A percentile compares a stretch with the other conserved stretches of the same genome.
Conservation (phyloP, 345 rosid species). For the Lepidium sativum region DNA sequence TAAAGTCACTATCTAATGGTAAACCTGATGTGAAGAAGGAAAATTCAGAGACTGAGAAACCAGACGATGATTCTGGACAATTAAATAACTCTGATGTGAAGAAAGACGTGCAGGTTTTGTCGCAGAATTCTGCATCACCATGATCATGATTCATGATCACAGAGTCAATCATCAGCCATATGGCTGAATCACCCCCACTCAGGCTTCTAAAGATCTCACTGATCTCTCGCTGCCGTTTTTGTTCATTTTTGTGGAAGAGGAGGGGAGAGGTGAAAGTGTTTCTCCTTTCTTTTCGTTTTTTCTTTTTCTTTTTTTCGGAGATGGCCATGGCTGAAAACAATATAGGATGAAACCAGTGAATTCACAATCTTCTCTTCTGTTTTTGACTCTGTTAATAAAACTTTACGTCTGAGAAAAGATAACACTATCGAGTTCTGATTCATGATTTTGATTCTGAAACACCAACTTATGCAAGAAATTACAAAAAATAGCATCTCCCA, state of each 20-base stretch:
- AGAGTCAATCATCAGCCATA: neutral
- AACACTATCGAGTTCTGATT: neutral
- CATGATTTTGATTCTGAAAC: too few species aligned
- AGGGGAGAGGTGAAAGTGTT: conserved; percentile 8
- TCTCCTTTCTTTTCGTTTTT: neutral
- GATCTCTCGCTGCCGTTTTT: conserved; percentile 14
- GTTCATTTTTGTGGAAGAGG: conserved; percentile 12
- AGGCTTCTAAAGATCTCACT: conserved; percentile 14
- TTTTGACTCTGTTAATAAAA: conserved; percentile 18
- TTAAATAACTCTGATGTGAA: neutral
- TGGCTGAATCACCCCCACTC: neutral
- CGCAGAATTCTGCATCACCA: neutral
- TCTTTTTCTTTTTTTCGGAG: neutral
- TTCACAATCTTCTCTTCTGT: neutral
- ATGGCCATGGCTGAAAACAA: conserved; percentile 14
- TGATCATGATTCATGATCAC: conserved; percentile 21
- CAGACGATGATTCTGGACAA: neutral
- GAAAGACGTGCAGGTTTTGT: neutral
- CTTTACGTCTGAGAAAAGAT: neutral
- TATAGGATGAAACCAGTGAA: conserved; percentile 8
- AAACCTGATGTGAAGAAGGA: conserved; percentile 18
- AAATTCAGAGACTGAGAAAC: conserved; percentile 3
- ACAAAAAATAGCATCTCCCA: too few species aligned
- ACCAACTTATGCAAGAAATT: too few species aligned
- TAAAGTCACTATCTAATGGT: conserved; percentile 1